phyloP scores from a whole-genome alignment of 805 yeast genomes.

The Groenewaldozyma salmanticensis region DNA sequence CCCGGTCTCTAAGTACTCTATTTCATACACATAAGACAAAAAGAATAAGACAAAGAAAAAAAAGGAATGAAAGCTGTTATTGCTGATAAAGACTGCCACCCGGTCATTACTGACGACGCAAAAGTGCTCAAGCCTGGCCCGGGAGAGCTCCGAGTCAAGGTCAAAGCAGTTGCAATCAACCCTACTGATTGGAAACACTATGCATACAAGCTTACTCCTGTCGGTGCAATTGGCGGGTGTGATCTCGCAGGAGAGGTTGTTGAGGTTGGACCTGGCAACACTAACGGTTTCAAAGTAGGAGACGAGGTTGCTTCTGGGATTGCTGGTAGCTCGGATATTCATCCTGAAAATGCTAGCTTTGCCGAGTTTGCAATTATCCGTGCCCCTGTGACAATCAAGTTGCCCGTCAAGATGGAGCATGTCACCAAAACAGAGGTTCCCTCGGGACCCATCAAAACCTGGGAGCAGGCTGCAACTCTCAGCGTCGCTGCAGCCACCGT shows the following conservation, averaged over 20 bases:
- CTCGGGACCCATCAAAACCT: slow-evolving; percentile 35
- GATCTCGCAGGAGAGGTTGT: slow-evolving; percentile 67
- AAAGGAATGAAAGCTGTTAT: too few relatives aligned
- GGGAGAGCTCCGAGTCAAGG: slow-evolving; percentile 37
- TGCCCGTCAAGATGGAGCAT: slow-evolving; percentile 19
- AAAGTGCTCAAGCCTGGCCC: slow-evolving; percentile 11
- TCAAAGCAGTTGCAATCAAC: slow-evolving; percentile 47
- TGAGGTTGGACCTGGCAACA: slow-evolving; percentile 52
- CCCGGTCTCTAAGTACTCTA: too few relatives aligned
- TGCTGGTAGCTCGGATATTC: slow-evolving; percentile 38
- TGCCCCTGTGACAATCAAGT: slow-evolving; percentile 23
- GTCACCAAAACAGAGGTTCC: slow-evolving; percentile 23
- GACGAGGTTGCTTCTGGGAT: slow-evolving; percentile 39
- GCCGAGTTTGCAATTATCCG: slow-evolving; percentile 35
- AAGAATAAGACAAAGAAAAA: too few relatives aligned
- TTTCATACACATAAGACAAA: too few relatives aligned
- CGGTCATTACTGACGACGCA: slow-evolving; percentile 13
- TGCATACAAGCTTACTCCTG: background rate
- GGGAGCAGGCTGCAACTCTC: slow-evolving; percentile 57
- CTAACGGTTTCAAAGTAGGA: slow-evolving; percentile 48
- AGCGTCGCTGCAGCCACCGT: slow-evolving; percentile 47
- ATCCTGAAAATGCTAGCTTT: slow-evolving; percentile 45
- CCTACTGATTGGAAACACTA: slow-evolving; percentile 44
- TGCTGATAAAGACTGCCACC: too few relatives aligned
- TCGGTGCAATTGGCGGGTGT: slow-evolving; percentile 39